phyloP scores from a whole-genome alignment of 2,329 filamentous ascomycete genomes.

The Talaromyces sp. region DNA sequence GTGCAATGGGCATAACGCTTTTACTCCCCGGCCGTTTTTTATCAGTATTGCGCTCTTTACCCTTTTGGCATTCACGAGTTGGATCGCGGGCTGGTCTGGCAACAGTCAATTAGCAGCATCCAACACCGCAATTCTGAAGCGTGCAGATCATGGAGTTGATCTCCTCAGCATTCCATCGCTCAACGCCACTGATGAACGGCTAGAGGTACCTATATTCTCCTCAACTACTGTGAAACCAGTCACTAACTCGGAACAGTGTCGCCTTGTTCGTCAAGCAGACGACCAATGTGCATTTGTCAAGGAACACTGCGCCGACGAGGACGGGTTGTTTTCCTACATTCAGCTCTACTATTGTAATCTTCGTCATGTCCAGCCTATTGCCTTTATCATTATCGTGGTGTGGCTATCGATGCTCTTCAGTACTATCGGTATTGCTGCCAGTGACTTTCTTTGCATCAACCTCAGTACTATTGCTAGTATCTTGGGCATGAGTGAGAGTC shows the following conservation, averaged over 20 bases:
- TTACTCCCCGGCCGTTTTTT: slow-evolving; percentile 43
- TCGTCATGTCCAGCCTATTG: slow-evolving; percentile 62
- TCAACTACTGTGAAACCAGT: background rate
- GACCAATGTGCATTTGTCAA: slow-evolving; percentile 86
- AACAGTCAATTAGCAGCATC: background rate
- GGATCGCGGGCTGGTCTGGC: slow-evolving; percentile 8
- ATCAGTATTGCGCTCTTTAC: slow-evolving; percentile 37
- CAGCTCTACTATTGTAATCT: slow-evolving; percentile 85
- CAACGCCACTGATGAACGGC: background rate
- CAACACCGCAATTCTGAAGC: slow-evolving; percentile 3
- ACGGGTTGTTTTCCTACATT: slow-evolving; percentile 83
- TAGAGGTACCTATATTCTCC: slow-evolving; percentile 4
- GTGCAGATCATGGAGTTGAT: background rate
- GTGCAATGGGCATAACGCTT: slow-evolving; percentile 23
- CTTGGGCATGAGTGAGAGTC: slow-evolving; percentile 88
- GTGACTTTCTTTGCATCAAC: slow-evolving; percentile 97
- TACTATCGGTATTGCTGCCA: slow-evolving; percentile 95
- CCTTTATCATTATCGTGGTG: slow-evolving; percentile 69
- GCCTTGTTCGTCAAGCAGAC: slow-evolving; percentile 66
- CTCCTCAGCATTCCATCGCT: background rate
- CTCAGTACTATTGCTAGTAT: slow-evolving; percentile 86
- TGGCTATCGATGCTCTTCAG: slow-evolving; percentile 92
- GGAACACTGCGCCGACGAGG: slow-evolving; percentile 77
- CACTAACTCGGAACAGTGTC: slow-evolving; percentile 53
- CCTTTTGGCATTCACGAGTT: slow-evolving; percentile 26